Evolutionary conservation across 345 rosid genomes (phyloP).

Genomic region (Cochlearia excelsa): DNA sequence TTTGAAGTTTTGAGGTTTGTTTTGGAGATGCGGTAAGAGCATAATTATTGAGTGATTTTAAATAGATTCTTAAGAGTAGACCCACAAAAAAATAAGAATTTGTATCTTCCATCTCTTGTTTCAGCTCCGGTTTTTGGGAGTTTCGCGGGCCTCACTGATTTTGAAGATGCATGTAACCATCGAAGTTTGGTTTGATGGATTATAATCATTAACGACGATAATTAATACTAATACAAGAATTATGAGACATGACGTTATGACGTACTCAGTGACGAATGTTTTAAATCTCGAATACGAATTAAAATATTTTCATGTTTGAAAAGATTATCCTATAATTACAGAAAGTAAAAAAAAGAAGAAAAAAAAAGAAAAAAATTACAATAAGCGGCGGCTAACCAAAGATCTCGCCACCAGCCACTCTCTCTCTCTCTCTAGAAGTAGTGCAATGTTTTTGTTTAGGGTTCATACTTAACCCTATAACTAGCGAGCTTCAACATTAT

Average conservation of each 20-base stretch:
- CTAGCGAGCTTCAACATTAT: conserved; percentile 2
- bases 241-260: conserved; percentile 13
- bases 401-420: conserved; percentile 41
- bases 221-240: conserved; percentile 7
- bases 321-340: not conserved
- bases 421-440: not conserved
- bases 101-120: too few relatives aligned
- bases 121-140: too few relatives aligned
- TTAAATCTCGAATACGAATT: not conserved
- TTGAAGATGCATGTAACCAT: conserved; percentile 28
- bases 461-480: conserved; percentile 20
- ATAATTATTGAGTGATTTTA: too few relatives aligned
- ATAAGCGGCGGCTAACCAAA: conserved; percentile 36
- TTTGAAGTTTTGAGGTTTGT: too few relatives aligned
- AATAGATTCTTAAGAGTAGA: too few relatives aligned
- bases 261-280: conserved; percentile 26
- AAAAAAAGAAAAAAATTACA: not conserved
- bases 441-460: conserved; percentile 8
- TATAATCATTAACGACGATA: not conserved
- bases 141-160: too few relatives aligned
- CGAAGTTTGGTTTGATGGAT: conserved; percentile 27
- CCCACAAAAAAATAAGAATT: too few relatives aligned
- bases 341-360: too few relatives aligned
- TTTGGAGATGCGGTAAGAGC: too few relatives aligned
- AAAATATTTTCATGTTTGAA: not conserved